Conservation (phyloP, 257 asterid species). For the Cordia subcordata region DNA sequence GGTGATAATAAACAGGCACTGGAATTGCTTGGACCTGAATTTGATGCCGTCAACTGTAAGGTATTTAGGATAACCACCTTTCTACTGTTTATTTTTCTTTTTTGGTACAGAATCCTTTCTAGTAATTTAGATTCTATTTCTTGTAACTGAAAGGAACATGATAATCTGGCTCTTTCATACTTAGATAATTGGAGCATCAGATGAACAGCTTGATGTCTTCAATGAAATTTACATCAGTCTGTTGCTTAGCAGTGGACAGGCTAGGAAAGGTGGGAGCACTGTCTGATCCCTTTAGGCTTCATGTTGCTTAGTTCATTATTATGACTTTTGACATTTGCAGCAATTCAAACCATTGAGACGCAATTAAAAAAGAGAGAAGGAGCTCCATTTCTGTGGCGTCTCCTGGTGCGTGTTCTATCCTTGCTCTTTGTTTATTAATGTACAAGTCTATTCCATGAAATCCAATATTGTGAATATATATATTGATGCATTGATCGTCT, state of each 20-base stretch:
- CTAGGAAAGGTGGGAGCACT: conserved; percentile 37
- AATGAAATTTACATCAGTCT: conserved; percentile 57
- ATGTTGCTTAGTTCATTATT: conserved; percentile 8
- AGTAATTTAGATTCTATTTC: not conserved
- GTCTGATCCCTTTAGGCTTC: not conserved
- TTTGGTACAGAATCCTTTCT: not conserved
- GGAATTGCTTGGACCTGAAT: conserved; percentile 55
- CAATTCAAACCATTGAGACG: conserved; percentile 59
- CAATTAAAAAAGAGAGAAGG: conserved; percentile 70
- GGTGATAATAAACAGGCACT: conserved; percentile 58
- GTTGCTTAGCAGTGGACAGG: conserved; percentile 55
- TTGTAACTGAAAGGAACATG: not conserved
- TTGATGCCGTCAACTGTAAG: conserved; percentile 59
- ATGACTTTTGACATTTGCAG: conserved; percentile 28
- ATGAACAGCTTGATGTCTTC: conserved; percentile 90
- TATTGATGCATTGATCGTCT: conserved; percentile 1
- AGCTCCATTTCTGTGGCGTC: conserved; percentile 78
- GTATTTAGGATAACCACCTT: conserved; percentile 24
- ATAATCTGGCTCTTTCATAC: not conserved
- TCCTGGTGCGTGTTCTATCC: conserved; percentile 42
- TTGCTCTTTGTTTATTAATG: not conserved
- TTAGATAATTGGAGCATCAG: conserved; percentile 91
- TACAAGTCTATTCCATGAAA: not conserved
- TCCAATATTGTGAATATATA: not conserved
- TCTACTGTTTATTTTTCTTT: not conserved